A percentile compares a stretch with the other conserved stretches of the same genome.
Evolutionary conservation across 2,329 filamentous ascomycete genomes (phyloP).

Genomic region (Aspergillus candidus): DNA sequence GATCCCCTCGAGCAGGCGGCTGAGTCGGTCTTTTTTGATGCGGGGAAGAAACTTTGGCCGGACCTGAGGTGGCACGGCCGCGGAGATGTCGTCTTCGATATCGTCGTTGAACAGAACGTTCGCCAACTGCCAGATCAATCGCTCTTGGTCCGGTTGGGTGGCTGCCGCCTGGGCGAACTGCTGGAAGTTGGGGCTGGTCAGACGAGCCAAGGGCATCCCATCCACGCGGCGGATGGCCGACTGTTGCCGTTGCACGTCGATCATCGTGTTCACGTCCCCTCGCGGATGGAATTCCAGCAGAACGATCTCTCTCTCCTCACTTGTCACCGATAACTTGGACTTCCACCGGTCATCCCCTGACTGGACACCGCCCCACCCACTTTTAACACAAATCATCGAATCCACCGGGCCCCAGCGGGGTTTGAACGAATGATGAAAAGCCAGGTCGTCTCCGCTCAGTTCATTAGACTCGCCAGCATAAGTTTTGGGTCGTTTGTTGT

Average conservation of each 20-base stretch:
- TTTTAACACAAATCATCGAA: conserved; percentile 59
- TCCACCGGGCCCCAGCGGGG: conserved; percentile 74
- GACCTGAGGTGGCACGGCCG: conserved; percentile 35
- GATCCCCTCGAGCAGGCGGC: conserved; percentile 36
- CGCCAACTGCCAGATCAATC: conserved; percentile 73
- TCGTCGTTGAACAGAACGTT: conserved; percentile 79
- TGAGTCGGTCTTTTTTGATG: conserved; percentile 45
- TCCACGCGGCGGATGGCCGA: conserved; percentile 46
- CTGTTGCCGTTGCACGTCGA: conserved; percentile 31
- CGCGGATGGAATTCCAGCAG: conserved; percentile 21
- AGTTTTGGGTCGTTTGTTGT: conserved; percentile 70
- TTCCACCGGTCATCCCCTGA: conserved; percentile 40
- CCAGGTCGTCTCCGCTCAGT: conserved; percentile 58
- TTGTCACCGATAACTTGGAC: conserved; percentile 45
- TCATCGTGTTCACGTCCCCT: conserved; percentile 23
- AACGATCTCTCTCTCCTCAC: conserved; percentile 28
- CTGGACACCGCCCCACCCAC: conserved; percentile 27
- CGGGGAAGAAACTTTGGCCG: conserved; percentile 37
- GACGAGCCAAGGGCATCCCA: conserved; percentile 52
- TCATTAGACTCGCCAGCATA: conserved; percentile 56
- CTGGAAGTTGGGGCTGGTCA: conserved; percentile 29
- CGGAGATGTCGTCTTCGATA: conserved; percentile 42
- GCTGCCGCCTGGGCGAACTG: conserved; percentile 26
- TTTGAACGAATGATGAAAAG: conserved; percentile 67
- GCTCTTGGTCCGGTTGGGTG: conserved; percentile 30